A percentile compares a stretch with the other conserved stretches of the same genome.
Conservation (phyloP, 345 rosid species). For the Cardamine resedifolia region DNA sequence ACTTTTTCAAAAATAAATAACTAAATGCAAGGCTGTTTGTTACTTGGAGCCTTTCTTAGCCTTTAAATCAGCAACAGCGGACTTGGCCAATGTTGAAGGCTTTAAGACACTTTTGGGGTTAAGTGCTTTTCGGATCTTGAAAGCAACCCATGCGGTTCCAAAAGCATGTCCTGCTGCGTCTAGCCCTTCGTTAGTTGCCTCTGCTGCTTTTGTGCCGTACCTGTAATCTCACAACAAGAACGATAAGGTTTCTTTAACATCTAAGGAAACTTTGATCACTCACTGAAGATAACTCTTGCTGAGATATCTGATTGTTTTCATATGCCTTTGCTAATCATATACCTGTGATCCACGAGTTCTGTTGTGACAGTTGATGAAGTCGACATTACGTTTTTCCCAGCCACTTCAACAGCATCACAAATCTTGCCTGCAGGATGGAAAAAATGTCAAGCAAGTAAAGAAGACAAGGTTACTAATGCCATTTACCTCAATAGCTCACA, state of each 20-base stretch:
- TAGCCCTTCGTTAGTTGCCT: constrained; percentile 69
- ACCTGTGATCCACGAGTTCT: constrained; percentile 78
- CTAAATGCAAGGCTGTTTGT: constrained; percentile 15
- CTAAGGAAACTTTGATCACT: background rate
- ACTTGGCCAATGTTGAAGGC: constrained; percentile 67
- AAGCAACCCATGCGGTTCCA: constrained; percentile 93
- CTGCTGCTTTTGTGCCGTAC: constrained; percentile 77
- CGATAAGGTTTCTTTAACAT: background rate
- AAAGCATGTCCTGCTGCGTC: constrained; percentile 88
- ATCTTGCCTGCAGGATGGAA: constrained; percentile 59
- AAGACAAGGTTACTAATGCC: background rate
- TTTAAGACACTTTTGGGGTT: constrained; percentile 75
- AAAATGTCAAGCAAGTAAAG: background rate
- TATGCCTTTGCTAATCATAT: background rate
- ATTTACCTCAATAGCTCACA: background rate
- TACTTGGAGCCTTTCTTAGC: constrained; percentile 44
- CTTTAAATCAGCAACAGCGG: constrained; percentile 56
- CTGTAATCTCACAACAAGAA: constrained; percentile 37
- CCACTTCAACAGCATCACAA: constrained; percentile 89
- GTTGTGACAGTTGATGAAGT: constrained; percentile 86
- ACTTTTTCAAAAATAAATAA: background rate
- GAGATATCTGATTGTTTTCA: constrained; percentile 7
- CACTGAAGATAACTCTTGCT: constrained; percentile 2
- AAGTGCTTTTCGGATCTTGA: constrained; percentile 82
- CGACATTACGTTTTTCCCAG: constrained; percentile 90